Evolutionary conservation across 352 stramenopile genomes (phyloP).

Genomic region (Globisporangium iwayamae): DNA sequence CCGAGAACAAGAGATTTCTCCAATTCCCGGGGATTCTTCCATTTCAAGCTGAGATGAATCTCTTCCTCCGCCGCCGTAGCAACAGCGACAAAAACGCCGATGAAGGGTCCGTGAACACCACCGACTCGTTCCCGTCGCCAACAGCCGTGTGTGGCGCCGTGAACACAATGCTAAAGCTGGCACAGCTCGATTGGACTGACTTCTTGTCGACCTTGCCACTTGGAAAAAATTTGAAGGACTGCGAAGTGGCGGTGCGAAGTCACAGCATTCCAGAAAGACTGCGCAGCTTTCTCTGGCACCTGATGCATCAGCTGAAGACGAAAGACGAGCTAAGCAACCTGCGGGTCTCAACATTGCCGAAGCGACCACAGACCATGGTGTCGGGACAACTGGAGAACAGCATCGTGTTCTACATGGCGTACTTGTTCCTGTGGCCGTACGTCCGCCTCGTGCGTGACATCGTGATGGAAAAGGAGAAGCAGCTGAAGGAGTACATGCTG

Average conservation of each 20-base stretch:
- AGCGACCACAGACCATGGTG: slow-evolving; percentile 37
- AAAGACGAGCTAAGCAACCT: slow-evolving; percentile 43
- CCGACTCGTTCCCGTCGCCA: slow-evolving; percentile 12
- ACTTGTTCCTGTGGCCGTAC: slow-evolving; percentile 87
- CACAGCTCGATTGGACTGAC: slow-evolving; percentile 40
- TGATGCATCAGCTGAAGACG: slow-evolving; percentile 25
- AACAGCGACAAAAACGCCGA: background rate
- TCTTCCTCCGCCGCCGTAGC: slow-evolving; percentile 31
- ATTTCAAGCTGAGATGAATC: slow-evolving; percentile 55
- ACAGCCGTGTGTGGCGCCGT: slow-evolving; percentile 33
- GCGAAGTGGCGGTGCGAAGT: slow-evolving; percentile 25
- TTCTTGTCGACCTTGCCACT: slow-evolving; percentile 34
- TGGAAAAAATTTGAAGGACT: slow-evolving; percentile 25
- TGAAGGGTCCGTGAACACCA: slow-evolving; percentile 1
- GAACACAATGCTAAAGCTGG: slow-evolving; percentile 40
- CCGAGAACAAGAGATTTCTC: slow-evolving; percentile 12
- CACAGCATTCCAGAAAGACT: slow-evolving; percentile 21
- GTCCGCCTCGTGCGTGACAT: slow-evolving; percentile 80
- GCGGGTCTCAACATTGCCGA: slow-evolving; percentile 33
- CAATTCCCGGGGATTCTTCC: slow-evolving; percentile 46
- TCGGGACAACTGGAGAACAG: slow-evolving; percentile 47
- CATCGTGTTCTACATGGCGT: slow-evolving; percentile 72
- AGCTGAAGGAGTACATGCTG: slow-evolving; percentile 86
- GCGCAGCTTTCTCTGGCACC: slow-evolving; percentile 31
- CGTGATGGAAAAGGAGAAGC: slow-evolving; percentile 89